phyloP scores from a whole-genome alignment of 208 protist genomes.

The Sergeia podlipaevii region DNA sequence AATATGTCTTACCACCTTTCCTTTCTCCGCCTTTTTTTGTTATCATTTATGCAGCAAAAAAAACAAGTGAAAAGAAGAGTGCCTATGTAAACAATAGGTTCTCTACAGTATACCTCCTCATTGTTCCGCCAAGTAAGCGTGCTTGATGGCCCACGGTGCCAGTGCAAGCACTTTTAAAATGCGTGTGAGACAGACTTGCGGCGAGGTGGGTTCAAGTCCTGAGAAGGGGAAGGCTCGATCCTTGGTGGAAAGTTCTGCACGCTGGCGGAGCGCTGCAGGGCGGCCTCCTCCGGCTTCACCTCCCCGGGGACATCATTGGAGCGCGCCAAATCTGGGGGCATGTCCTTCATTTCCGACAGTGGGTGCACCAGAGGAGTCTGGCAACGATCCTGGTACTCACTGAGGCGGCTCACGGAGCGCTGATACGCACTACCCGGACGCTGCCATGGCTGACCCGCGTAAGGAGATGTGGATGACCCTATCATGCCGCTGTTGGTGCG shows the following conservation, averaged over 20 bases:
- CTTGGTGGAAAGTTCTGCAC: conserved; percentile 48
- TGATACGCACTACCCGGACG: not conserved
- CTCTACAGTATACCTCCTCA: too few species aligned
- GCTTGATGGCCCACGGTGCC: not conserved
- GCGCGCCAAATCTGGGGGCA: conserved; percentile 47
- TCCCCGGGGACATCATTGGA: conserved; percentile 51
- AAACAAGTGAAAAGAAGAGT: not conserved
- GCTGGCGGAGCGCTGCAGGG: conserved; percentile 67
- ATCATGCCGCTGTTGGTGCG: not conserved
- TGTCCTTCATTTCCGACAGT: conserved; percentile 25
- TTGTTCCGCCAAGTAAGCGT: too few species aligned
- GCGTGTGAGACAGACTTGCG: conserved; percentile 56
- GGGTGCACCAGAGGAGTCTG: conserved; percentile 30
- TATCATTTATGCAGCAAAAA: not conserved
- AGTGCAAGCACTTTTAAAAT: conserved; percentile 16
- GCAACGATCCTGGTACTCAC: conserved; percentile 17
- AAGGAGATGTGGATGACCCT: not conserved
- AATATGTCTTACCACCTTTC: not conserved
- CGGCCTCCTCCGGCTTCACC: conserved; percentile 45
- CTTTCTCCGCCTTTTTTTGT: conserved; percentile 11
- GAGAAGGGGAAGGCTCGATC: conserved; percentile 68
- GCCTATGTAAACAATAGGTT: not conserved
- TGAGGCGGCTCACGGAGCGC: conserved; percentile 26
- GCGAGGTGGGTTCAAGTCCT: conserved; percentile 63
- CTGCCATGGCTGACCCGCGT: conserved; percentile 1